Evolutionary conservation across 1,139 yeast species (phyloP), one percentile per base, ranked within the genome.

Genomic region (Kurtzmaniella quercitrusa): DNA sequence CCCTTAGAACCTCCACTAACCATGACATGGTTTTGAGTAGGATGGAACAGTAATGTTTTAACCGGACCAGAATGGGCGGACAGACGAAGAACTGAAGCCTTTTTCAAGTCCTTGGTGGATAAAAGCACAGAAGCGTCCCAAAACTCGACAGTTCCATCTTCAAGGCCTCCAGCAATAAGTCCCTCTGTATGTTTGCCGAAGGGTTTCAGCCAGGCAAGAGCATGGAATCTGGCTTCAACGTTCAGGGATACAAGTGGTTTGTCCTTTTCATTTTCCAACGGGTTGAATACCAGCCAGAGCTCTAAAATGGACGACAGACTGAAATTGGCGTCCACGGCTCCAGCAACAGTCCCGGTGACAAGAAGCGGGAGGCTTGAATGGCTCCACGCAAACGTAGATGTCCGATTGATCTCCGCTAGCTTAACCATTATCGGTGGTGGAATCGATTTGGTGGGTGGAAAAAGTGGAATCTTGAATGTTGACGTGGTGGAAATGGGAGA

Each of bases 331-430:
- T 89, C 97, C 54, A 93, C 85, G 14, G 97, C 95, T 14, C 98
- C 98, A 0, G 98, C 93, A 17, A 88, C 88, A 0, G 97, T 85
- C 37, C 96, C 98, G 1, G 96, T 81, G 23, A 89, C 97, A 54
- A 91, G 65, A 46, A 81, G 65, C 21, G 96, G 95, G 48, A 83
- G 70, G 43, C 77, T 67, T 55, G 83, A 88, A 57, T 75, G 80
- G 45, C 96, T 88, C 98, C 98, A 93, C 42, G 98, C 95, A 66
- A 93, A 89, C 33, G 96, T 84, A 41, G 97, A 90, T 15, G 97
- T 88, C 54, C 91, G 78, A 51, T 81, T 75, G 57, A 89, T 82
- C 65, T 90, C 96, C 63, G 81, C 80, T 55, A 93, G 75, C 66
- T 88, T 89, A 55, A 89, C 94, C 95, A 86, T 86, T n/a, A n/a